A percentile compares a stretch with the other conserved stretches of the same genome.
These are phyloP conservation scores for Solanum chaucha DNA, from an alignment of 257 asterid genomes.

Conservation along the genomic window DNA sequence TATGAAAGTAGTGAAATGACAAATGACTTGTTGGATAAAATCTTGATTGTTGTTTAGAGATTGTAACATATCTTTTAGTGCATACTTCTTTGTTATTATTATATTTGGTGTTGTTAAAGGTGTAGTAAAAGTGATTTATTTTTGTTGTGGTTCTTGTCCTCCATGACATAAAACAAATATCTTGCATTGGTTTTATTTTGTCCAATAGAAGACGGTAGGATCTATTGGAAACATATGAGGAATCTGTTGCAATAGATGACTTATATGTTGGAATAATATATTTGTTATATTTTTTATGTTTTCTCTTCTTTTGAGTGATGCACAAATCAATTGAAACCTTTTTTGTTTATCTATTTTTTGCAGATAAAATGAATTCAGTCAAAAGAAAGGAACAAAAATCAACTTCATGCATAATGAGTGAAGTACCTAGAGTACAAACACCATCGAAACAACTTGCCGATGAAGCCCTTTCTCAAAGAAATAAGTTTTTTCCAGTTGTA, in stretches of 20 bases:
- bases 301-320: not conserved
- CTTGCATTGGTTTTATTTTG: not conserved
- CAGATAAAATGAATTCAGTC: not conserved
- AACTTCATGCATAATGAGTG: not conserved
- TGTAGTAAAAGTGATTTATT: not conserved
- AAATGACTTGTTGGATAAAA: not conserved
- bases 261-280: not conserved
- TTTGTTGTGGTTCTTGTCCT: not conserved
- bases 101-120: not conserved
- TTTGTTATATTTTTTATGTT: not conserved
- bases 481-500: not conserved
- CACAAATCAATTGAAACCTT: not conserved
- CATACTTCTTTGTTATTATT: not conserved
- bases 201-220: not conserved
- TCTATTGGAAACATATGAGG: no score
- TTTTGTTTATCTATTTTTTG: not conserved
- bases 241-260: not conserved
- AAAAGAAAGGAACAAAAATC: not conserved
- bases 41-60: not conserved
- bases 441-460: not conserved
- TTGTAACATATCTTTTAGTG: not conserved
- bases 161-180: not conserved
- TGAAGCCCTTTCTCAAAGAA: no score
- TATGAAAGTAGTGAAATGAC: not conserved
- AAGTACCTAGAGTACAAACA: not conserved